phyloP scores from a whole-genome alignment of 768 basidiomycete genomes.

The Cantharellus cinnabarinus region DNA sequence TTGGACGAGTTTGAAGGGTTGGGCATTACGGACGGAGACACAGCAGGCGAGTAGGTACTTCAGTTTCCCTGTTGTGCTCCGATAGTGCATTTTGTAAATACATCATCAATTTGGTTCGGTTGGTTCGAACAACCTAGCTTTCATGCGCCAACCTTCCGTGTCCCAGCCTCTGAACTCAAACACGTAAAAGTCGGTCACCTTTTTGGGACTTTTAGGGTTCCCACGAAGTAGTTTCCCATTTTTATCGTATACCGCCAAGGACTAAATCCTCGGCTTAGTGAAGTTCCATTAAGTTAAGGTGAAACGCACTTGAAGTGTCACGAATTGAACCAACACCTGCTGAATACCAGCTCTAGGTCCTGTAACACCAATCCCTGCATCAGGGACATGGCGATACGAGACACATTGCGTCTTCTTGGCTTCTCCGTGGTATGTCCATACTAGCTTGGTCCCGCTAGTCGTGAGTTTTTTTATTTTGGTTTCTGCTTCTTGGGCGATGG shows the following conservation, averaged over 20 bases:
- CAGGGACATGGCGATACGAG: slow-evolving; percentile 2
- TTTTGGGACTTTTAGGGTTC: slow-evolving; percentile 1
- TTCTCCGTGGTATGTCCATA: slow-evolving; percentile 8
- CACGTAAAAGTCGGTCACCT: slow-evolving; percentile 6
- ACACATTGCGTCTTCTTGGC: slow-evolving; percentile 4
- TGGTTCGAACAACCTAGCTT: not conserved
- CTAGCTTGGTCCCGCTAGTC: not conserved
- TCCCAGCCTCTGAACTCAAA: slow-evolving; percentile 2
- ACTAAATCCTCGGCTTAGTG: slow-evolving; percentile 1
- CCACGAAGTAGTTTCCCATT: not conserved
- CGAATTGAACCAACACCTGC: slow-evolving; percentile 7
- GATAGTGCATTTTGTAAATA: not conserved
- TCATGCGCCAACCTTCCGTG: not conserved
- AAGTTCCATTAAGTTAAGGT: not conserved
- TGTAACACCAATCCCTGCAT: not conserved
- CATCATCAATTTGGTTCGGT: not conserved
- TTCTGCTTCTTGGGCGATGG: too few species aligned
- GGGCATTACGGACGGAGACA: slow-evolving; percentile 34
- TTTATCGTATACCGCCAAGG: slow-evolving; percentile 5
- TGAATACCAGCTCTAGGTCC: not conserved
- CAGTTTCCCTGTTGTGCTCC: not conserved
- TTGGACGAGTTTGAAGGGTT: slow-evolving; percentile 85
- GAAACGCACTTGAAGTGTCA: slow-evolving; percentile 5
- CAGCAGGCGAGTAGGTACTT: not conserved
- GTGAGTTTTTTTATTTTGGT: not conserved